Conservation (phyloP, 768 basidiomycete species). For the Termitomyces titanicus region DNA sequence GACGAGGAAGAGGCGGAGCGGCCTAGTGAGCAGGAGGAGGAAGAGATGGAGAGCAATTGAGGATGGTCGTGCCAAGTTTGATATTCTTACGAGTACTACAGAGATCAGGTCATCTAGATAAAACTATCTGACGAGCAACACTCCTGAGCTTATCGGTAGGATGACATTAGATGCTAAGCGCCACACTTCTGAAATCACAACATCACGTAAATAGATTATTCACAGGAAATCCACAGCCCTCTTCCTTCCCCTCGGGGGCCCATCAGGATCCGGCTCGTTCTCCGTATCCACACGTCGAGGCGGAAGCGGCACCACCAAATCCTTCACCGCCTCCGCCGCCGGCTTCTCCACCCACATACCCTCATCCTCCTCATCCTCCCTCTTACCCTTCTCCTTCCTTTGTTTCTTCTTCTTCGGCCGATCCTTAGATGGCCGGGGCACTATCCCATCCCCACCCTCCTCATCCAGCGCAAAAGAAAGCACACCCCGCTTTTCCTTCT, state of each 20-base stretch:
- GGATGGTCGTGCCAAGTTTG: not conserved
- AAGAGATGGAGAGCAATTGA: slow-evolving; percentile 16
- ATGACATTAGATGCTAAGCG: not conserved
- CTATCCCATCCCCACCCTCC: slow-evolving; percentile 39
- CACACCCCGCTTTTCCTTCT: slow-evolving; percentile 43
- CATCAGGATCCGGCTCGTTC: slow-evolving; percentile 14
- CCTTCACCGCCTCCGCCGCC: slow-evolving; percentile 45
- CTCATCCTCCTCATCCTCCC: slow-evolving; percentile 37
- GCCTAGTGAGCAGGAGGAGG: slow-evolving; percentile 5
- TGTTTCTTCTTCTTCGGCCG: slow-evolving; percentile 45
- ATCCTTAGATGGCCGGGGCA: slow-evolving; percentile 31
- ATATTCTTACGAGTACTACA: not conserved
- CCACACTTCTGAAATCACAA: no score
- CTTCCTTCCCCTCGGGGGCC: slow-evolving; percentile 48
- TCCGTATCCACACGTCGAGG: slow-evolving; percentile 14
- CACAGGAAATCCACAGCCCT: slow-evolving; percentile 78
- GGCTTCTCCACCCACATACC: slow-evolving; percentile 73
- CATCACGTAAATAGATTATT: no score
- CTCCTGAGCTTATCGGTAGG: no score
- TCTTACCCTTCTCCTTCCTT: slow-evolving; percentile 29
- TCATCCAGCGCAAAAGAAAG: slow-evolving; percentile 80
- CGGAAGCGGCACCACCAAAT: slow-evolving; percentile 15
- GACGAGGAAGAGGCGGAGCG: not conserved
- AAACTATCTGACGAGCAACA: no score
- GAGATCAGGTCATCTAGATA: not conserved